These are phyloP conservation scores for Pseudocercospora macadamiae DNA, from an alignment of 2,329 filamentous ascomycete species.

Conservation along the genomic window DNA sequence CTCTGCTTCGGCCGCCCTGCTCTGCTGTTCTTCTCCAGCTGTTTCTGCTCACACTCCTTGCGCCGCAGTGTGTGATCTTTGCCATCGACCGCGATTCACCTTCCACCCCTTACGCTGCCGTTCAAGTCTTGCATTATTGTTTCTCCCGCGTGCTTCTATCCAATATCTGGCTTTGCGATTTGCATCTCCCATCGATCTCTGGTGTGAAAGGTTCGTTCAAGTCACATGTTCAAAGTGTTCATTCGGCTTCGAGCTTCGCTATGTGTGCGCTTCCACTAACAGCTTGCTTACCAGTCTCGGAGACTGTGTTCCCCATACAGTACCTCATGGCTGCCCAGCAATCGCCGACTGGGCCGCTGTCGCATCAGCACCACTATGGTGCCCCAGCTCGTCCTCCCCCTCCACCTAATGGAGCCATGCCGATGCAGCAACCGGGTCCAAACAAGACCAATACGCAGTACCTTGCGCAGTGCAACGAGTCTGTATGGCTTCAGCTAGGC, in stretches of 20 bases:
- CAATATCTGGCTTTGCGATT: background rate
- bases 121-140: background rate
- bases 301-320: background rate
- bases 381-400: conserved; percentile 65
- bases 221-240: background rate
- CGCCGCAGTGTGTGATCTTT: background rate
- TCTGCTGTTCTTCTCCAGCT: too few species aligned
- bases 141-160: background rate
- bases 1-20: too few species aligned
- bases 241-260: too few species aligned
- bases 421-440: conserved; percentile 53
- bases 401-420: conserved; percentile 55
- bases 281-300: background rate
- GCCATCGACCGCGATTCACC: background rate
- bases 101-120: background rate
- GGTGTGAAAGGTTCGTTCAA: background rate
- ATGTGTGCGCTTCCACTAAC: background rate
- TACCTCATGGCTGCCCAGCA: conserved; percentile 58
- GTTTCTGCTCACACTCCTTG: too few species aligned
- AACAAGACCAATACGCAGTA: conserved; percentile 71
- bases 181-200: background rate
- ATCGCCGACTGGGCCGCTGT: conserved; percentile 72
- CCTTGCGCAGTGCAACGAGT: conserved; percentile 78
- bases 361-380: conserved; percentile 68
- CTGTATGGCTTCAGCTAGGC: conserved; percentile 89